phyloP scores from a whole-genome alignment of 78 protist genomes.

The Guillardia theta region DNA sequence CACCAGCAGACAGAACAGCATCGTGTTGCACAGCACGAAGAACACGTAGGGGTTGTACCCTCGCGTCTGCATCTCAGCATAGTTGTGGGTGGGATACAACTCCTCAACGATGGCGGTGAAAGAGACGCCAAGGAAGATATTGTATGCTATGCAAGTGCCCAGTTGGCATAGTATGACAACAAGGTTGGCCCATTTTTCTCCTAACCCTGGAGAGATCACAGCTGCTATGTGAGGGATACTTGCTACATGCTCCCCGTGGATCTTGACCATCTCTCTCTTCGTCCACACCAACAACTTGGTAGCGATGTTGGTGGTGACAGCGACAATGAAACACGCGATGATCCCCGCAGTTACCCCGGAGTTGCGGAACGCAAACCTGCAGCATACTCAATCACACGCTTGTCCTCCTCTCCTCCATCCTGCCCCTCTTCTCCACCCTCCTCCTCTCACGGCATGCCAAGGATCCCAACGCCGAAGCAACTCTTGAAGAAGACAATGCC shows the following conservation, averaged over 20 bases:
- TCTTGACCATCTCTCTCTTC: not conserved
- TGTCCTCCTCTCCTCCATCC: not conserved
- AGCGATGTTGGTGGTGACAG: not conserved
- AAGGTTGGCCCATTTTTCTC: not conserved
- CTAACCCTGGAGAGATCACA: not conserved
- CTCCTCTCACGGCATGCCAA: not conserved
- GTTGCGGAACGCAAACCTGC: not conserved
- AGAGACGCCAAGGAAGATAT: not conserved
- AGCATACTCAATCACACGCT: not conserved
- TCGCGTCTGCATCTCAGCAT: not conserved
- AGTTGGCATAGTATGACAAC: not conserved
- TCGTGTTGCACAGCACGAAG: not conserved
- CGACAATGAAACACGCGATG: not conserved
- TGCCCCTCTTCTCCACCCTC: not conserved
- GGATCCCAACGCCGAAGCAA: not conserved
- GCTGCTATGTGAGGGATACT: not conserved
- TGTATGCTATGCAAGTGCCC: not conserved
- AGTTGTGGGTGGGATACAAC: not conserved
- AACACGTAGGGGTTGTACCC: not conserved
- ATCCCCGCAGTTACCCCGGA: not conserved
- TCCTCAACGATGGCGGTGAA: not conserved
- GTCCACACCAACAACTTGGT: not conserved
- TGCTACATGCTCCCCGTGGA: not conserved
- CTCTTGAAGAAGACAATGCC: slow-evolving; percentile 4
- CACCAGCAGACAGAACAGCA: not conserved